Evolutionary conservation across 805 yeast species (phyloP), one percentile per base, ranked within the genome.

Genomic region (Monosporozyma servazzii): DNA sequence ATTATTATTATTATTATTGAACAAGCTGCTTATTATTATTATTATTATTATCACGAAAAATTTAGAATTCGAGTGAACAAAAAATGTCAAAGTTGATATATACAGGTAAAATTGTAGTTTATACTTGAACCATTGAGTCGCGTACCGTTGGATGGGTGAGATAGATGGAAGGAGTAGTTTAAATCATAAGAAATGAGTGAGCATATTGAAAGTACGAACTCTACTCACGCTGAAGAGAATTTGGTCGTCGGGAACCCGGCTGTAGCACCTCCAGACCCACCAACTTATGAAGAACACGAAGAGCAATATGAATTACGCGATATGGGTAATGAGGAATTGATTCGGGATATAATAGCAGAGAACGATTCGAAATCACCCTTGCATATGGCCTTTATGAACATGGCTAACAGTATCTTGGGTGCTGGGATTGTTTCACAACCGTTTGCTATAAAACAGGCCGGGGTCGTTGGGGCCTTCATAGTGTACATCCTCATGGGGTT

Each of bases 351-450:
- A 33, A 37, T 53, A 17, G 48, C 54, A 15, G 67, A 66, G 8
- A 60, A 59, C n/a, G 60, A 57, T 17, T 60, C 62, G 40, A 79
- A 78, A 57, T 79, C 86, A 2, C 76, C 75, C 41, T 75, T 90
- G 76, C 78, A 77, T 52, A 85, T 85, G 88, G 97, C 97, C 5
- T 89, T 90, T 62, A 86, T 90, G 95, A 91, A 91, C 68, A 89
- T 90, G 96, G 95, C 96, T 9, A 90, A 90, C 67, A 84, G 95
- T 18, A 91, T 91, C 54, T 74, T 91, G 6, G 98, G 98, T 0
- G 97, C 98, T 0, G 98, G 98, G 7, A 87, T 91, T 50, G 88
- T 91, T 31, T 96, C 97, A 1, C 95, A 89, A 56, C 95, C 98
- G 1, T 85, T 82, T 56, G 96, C 97, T 0, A 80, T 90, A 60